Evolutionary conservation across 352 stramenopile genomes (phyloP).

Genomic region (Thraustochytrium striatum): DNA sequence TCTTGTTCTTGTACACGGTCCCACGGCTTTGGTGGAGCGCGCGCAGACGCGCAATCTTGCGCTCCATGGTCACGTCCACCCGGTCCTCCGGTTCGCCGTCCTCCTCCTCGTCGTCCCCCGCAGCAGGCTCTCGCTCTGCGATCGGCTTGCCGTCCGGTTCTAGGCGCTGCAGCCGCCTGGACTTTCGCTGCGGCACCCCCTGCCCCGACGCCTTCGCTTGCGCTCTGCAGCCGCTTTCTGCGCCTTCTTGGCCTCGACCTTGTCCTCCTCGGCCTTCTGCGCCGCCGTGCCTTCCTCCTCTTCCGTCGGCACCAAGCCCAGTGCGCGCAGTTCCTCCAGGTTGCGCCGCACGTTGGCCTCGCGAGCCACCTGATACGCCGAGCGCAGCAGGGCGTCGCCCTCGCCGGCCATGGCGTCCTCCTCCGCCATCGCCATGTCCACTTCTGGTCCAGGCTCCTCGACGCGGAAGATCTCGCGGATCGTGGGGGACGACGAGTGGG

Average conservation of each 20-base stretch:
- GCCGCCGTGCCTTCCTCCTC: neutral
- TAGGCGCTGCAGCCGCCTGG: neutral
- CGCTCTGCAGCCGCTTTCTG: neutral
- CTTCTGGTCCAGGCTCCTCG: neutral
- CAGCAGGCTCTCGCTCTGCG: neutral
- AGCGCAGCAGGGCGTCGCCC: neutral
- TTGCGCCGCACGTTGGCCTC: slow-evolving; percentile 33
- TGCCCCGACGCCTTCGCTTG: neutral
- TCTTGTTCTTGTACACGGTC: slow-evolving; percentile 27
- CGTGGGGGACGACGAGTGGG: neutral
- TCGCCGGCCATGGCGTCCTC: neutral
- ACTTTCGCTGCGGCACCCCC: neutral
- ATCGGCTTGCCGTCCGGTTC: neutral
- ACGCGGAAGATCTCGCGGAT: neutral
- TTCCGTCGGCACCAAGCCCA: slow-evolving; percentile 13
- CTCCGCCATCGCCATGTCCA: no score
- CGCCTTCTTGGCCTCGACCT: neutral
- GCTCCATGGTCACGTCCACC: slow-evolving; percentile 4
- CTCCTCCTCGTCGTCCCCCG: neutral
- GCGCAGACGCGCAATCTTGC: slow-evolving; percentile 1
- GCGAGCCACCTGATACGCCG: slow-evolving; percentile 34
- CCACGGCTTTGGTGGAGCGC: slow-evolving; percentile 3
- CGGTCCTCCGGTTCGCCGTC: neutral
- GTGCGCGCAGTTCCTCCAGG: slow-evolving; percentile 1
- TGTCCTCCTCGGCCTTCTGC: neutral